Evolutionary conservation across 202 grass and related monocot genomes (phyloP).

Genomic region (Panicum hallii): DNA sequence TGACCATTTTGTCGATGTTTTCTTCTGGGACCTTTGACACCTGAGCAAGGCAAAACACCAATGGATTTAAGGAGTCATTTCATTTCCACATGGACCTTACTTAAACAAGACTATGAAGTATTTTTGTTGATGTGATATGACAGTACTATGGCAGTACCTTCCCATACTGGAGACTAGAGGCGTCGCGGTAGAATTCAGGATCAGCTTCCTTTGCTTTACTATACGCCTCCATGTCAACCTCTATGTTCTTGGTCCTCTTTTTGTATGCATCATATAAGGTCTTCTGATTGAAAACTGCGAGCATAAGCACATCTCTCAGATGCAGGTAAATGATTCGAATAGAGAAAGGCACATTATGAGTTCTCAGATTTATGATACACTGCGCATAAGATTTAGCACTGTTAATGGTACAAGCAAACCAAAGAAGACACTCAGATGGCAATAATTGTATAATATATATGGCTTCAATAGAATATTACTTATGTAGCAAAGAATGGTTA

Average conservation of each 20-base stretch:
- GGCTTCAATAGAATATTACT: neutral
- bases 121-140: neutral
- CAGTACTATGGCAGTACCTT: slow-evolving; percentile 52
- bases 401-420: neutral
- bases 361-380: neutral
- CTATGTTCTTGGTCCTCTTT: slow-evolving; percentile 86
- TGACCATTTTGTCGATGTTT: slow-evolving; percentile 85
- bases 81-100: neutral
- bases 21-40: slow-evolving; percentile 62
- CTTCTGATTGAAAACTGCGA: slow-evolving; percentile 93
- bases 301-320: slow-evolving; percentile 19
- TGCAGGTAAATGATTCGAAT: neutral
- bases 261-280: slow-evolving; percentile 93
- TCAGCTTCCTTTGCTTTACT: slow-evolving; percentile 87
- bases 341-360: neutral
- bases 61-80: neutral
- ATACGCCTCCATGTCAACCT: slow-evolving; percentile 87
- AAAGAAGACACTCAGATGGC: neutral
- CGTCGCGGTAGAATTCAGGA: slow-evolving; percentile 87
- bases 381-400: neutral
- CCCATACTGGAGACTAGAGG: slow-evolving; percentile 96
- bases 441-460: neutral
- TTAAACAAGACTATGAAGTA: neutral
- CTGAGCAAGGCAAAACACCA: slow-evolving; percentile 21
- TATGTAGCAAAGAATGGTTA: neutral